A percentile compares a stretch with the other conserved stretches of the same genome.
Conservation (phyloP, 768 basidiomycete genomes). For the Amanita subjunquillea region DNA sequence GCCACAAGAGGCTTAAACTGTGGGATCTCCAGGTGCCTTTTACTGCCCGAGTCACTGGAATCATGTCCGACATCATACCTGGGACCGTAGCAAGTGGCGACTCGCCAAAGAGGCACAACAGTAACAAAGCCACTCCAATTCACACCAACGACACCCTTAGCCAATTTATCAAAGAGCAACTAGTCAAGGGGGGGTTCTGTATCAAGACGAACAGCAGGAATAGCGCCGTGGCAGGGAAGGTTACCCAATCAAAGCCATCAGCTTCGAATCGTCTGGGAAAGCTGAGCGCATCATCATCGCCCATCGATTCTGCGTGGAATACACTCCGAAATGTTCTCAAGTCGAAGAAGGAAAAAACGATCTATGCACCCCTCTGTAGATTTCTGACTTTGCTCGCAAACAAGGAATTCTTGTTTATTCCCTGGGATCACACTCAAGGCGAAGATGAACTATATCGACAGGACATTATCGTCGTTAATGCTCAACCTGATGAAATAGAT, state of each 20-base stretch:
- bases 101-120: neutral
- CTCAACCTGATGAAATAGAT: neutral
- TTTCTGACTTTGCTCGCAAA: conserved; percentile 1
- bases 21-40: too few relatives aligned
- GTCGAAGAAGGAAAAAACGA: neutral
- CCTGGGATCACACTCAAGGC: neutral
- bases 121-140: neutral
- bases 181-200: neutral
- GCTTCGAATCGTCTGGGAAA: neutral
- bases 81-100: neutral
- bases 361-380: neutral
- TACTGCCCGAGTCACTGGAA: too few relatives aligned
- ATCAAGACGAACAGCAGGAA: neutral
- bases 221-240: neutral
- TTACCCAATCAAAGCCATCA: neutral
- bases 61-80: neutral
- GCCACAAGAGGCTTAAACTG: too few relatives aligned
- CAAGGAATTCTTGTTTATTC: neutral
- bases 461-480: neutral
- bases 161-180: neutral
- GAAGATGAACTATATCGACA: neutral
- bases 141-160: neutral
- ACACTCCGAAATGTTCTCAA: neutral
- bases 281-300: neutral
- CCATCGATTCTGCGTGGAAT: neutral